phyloP scores from a whole-genome alignment of 305 asterid species.

The Fraxinus velutina region DNA sequence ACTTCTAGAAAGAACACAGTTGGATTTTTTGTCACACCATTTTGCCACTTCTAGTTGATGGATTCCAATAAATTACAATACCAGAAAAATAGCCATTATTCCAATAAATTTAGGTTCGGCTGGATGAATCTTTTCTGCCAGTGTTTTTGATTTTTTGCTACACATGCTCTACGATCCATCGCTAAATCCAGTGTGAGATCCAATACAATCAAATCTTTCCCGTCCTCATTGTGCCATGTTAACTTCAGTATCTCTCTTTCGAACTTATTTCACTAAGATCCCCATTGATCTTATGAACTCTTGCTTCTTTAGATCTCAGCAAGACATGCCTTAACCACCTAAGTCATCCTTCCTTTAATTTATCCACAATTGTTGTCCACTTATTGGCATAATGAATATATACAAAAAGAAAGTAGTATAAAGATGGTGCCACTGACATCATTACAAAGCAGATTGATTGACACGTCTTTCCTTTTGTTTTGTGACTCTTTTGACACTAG shows the following conservation, averaged over 20 bases:
- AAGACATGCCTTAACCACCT: not conserved
- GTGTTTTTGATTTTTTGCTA: not conserved
- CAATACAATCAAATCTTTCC: not conserved
- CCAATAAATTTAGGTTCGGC: not conserved
- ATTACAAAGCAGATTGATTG: not conserved
- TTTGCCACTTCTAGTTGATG: slow-evolving; percentile 1
- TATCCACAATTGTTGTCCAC: not conserved
- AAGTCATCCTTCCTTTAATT: not conserved
- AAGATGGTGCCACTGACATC: not conserved
- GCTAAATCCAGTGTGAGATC: not conserved
- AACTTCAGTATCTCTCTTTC: not conserved
- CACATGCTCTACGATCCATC: not conserved
- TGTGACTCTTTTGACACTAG: not conserved
- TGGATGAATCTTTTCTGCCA: not conserved
- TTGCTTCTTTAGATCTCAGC: not conserved
- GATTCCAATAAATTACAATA: slow-evolving; percentile 64
- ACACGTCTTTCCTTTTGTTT: not conserved
- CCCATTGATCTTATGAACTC: not conserved
- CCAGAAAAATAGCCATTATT: slow-evolving; percentile 40
- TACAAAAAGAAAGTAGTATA: not conserved
- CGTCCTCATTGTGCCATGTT: not conserved
- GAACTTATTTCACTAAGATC: not conserved
- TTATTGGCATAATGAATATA: not conserved
- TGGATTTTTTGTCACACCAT: not conserved
- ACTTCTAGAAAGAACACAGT: not conserved